These are phyloP conservation scores for Saraca asoca DNA, from an alignment of 331 rosid genomes.

Conservation along the genomic window DNA sequence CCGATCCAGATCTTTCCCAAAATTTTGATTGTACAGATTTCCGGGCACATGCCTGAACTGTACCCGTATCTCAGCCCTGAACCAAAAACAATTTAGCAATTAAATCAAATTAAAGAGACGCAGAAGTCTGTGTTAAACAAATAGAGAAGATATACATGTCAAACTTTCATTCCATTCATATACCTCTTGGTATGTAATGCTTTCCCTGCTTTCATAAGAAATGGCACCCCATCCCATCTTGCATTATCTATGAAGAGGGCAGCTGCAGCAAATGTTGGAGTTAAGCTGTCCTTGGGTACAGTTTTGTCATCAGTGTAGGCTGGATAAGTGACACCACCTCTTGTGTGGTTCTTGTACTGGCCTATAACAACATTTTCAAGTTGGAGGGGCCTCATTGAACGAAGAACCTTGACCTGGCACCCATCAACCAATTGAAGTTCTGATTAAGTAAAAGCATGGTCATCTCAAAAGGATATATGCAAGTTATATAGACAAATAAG, in stretches of 20 bases:
- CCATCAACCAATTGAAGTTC: slow-evolving; percentile 33
- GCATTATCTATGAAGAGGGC: slow-evolving; percentile 89
- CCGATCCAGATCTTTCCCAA: slow-evolving; percentile 74
- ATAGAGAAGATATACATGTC: not conserved
- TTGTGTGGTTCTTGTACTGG: slow-evolving; percentile 85
- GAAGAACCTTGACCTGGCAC: slow-evolving; percentile 83
- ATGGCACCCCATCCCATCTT: slow-evolving; percentile 97
- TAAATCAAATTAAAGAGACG: not conserved
- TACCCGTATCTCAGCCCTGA: slow-evolving; percentile 89
- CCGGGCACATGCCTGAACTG: slow-evolving; percentile 96
- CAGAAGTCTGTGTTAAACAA: not conserved
- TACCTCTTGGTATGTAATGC: slow-evolving; percentile 79
- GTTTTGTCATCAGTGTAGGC: slow-evolving; percentile 77
- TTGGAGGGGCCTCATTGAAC: slow-evolving; percentile 81
- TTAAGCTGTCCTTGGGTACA: slow-evolving; percentile 80
- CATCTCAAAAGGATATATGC: slow-evolving; percentile 22
- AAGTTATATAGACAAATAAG: slow-evolving; percentile 26
- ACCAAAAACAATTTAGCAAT: slow-evolving; percentile 22
- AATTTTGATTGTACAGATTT: slow-evolving; percentile 67
- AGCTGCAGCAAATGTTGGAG: slow-evolving; percentile 96
- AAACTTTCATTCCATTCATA: slow-evolving; percentile 15
- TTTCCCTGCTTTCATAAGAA: slow-evolving; percentile 92
- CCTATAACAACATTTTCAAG: slow-evolving; percentile 68
- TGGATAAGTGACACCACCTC: slow-evolving; percentile 75
- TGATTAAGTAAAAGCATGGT: not conserved